Evolutionary conservation across 139 green algal species (phyloP), one percentile per base, ranked within the genome.

Genomic region (Asterochloris sp.): DNA sequence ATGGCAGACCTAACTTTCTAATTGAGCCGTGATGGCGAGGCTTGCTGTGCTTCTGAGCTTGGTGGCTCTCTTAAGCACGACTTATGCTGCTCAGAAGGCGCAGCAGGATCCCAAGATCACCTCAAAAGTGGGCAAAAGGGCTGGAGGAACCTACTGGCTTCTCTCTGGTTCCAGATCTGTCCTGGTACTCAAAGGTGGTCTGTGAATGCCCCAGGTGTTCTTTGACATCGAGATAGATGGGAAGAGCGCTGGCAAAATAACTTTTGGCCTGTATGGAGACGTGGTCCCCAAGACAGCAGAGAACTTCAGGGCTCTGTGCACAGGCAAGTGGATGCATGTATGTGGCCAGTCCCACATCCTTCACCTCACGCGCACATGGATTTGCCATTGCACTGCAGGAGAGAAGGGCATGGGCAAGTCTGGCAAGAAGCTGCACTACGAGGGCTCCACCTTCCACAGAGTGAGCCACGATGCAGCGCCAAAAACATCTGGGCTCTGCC

Each of bases 391-490:
- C 47, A 54, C 38, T 54, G 38, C 38, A 54, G 38, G 38, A 6
- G 92, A 96, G 87, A 96, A 96, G 84, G 94, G 93, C 61, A 78
- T 85, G 12, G 93, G 94, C 38, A 91, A 91, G 63, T 85, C 75
- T 11, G 96, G 94, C 78, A 97, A 98, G 88, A 85, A 90, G 1
- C 90, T 99, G 27, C 83, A 91, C 81, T 97, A 91, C 88, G 92
- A 97, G 85, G 92, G 89, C 73, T 89, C 74, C 80, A 87, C 62
- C 63, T 98, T 99, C 91, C 96, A 99, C 84, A 69, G 83, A 38
- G 82, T 98, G 68, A 98, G 98, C 77, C 92, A 92, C 15, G 86
- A 94, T 28, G 97, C 97, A 82, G 98, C 98, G 95, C 38, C 38
- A 54, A 54, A 2, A 54, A 2, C 38, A 54, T 78, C 38, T 54